Conservation (phyloP, 2,329 filamentous ascomycete genomes). For the Tolypocladium tropicale region DNA sequence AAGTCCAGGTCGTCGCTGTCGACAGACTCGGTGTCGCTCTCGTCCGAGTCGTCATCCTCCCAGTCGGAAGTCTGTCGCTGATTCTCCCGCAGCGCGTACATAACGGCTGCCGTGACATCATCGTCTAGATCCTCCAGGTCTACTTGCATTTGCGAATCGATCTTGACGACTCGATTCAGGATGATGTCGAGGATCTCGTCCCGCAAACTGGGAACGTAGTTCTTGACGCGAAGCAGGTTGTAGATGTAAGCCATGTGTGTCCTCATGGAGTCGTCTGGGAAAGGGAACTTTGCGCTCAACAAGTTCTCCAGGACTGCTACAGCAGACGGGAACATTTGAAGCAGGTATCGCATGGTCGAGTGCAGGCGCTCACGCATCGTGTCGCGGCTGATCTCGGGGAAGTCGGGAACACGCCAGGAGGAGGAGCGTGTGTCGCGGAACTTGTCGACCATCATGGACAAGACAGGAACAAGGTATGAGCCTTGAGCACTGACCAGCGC, state of each 20-base stretch:
- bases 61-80: constrained; percentile 17
- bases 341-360: constrained; percentile 61
- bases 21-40: constrained; percentile 61
- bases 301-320: constrained; percentile 59
- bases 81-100: constrained; percentile 34
- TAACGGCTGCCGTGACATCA: constrained; percentile 65
- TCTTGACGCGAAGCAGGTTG: constrained; percentile 68
- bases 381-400: constrained; percentile 50
- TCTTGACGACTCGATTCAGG: constrained; percentile 78
- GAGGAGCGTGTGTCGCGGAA: constrained; percentile 48
- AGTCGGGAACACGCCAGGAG: constrained; percentile 36
- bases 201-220: constrained; percentile 68
- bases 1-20: constrained; percentile 59
- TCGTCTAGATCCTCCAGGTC: constrained; percentile 91
- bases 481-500: constrained; percentile 75
- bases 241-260: constrained; percentile 81
- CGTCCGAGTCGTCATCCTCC: constrained; percentile 47
- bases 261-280: constrained; percentile 63
- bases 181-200: constrained; percentile 76
- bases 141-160: constrained; percentile 90
- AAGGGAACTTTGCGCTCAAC: constrained; percentile 61
- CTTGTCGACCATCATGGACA: constrained; percentile 72
- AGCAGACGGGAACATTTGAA: constrained; percentile 73
- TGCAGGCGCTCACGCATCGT: constrained; percentile 68
- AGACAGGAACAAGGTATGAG: constrained; percentile 61